phyloP scores from a whole-genome alignment of 805 yeast genomes.

The Kodamaea neixiangensis region DNA sequence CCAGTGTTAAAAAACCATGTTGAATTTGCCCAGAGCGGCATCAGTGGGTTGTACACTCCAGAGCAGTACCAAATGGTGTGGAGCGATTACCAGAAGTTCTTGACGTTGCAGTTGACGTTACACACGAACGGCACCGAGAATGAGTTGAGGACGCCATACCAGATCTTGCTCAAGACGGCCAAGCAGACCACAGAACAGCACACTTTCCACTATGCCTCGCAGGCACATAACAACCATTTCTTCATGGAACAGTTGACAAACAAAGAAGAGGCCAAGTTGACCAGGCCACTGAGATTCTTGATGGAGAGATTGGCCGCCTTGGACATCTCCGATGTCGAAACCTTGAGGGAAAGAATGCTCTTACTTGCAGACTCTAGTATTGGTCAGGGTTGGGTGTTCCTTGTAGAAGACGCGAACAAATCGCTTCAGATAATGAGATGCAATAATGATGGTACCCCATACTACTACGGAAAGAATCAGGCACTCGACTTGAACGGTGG shows the following conservation, averaged over 20 bases:
- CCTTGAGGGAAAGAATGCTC: slow-evolving; percentile 52
- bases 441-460: slow-evolving; percentile 79
- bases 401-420: slow-evolving; percentile 67
- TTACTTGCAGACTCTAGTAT: slow-evolving; percentile 50
- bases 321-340: slow-evolving; percentile 44
- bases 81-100: slow-evolving; percentile 73
- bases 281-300: slow-evolving; percentile 40
- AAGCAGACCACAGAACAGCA: slow-evolving; percentile 64
- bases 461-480: slow-evolving; percentile 68
- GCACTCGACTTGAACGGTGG: slow-evolving; percentile 75
- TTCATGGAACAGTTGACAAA: slow-evolving; percentile 66
- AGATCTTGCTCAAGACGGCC: slow-evolving; percentile 66
- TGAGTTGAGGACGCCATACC: slow-evolving; percentile 75
- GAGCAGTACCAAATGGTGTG: slow-evolving; percentile 74
- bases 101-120: slow-evolving; percentile 60
- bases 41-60: slow-evolving; percentile 63
- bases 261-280: slow-evolving; percentile 30
- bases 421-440: slow-evolving; percentile 53
- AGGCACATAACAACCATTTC: slow-evolving; percentile 88
- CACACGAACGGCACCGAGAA: slow-evolving; percentile 76
- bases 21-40: slow-evolving; percentile 47
- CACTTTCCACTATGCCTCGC: slow-evolving; percentile 86
- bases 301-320: slow-evolving; percentile 38
- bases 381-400: slow-evolving; percentile 77
- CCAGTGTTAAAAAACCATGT: slow-evolving; percentile 54